These are phyloP conservation scores for Sugiyamaella marilandica DNA, from an alignment of 805 yeast genomes.

Conservation along the genomic window DNA sequence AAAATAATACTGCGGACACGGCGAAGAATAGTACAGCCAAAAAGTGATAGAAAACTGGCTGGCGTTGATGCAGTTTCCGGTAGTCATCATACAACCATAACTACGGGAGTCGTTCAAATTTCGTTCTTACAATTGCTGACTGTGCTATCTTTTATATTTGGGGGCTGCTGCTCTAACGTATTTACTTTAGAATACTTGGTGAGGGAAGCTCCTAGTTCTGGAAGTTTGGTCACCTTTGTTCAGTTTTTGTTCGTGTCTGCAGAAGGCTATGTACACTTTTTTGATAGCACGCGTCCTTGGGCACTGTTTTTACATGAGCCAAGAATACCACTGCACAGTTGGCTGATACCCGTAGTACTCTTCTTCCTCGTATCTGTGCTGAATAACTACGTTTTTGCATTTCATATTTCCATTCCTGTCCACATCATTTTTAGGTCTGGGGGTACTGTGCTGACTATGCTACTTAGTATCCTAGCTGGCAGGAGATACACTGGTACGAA, in stretches of 20 bases:
- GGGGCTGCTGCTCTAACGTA: conserved; percentile 73
- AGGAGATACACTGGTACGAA: conserved; percentile 46
- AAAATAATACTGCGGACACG: too few species aligned
- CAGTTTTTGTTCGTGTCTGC: conserved; percentile 52
- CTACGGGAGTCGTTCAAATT: conserved; percentile 9
- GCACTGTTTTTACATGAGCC: conserved; percentile 31
- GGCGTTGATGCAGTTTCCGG: too few species aligned
- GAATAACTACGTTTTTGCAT: conserved; percentile 56
- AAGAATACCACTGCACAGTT: conserved; percentile 32
- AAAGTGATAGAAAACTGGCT: too few species aligned
- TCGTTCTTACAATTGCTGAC: conserved; percentile 22
- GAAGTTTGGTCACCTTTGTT: conserved; percentile 51
- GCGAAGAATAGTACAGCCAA: neutral
- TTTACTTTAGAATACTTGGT: conserved; percentile 55
- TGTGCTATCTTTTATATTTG: conserved; percentile 44
- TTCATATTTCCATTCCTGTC: conserved; percentile 56
- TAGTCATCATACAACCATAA: neutral
- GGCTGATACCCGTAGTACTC: conserved; percentile 44
- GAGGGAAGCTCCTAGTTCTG: conserved; percentile 34
- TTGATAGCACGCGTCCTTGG: conserved; percentile 25
- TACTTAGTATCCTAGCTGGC: conserved; percentile 47
- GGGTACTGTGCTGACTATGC: conserved; percentile 58
- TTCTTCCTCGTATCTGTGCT: conserved; percentile 49
- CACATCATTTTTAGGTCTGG: conserved; percentile 65
- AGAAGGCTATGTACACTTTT: conserved; percentile 38